Conservation (phyloP, 2,329 filamentous ascomycete genomes). For the Venturia effusa region DNA sequence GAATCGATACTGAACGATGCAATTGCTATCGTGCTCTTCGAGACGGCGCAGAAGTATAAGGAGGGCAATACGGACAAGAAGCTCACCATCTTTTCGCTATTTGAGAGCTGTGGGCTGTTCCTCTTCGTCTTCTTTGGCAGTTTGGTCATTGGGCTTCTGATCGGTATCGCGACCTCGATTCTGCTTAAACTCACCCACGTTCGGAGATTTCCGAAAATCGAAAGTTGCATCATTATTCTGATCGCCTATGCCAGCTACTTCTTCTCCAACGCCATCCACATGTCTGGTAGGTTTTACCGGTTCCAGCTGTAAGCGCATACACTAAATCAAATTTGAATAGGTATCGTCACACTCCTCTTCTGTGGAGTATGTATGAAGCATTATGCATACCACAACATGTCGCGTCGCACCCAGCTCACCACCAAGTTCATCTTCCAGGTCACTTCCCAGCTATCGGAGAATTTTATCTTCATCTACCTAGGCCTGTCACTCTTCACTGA, state of each 20-base stretch:
- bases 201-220: constrained; percentile 85
- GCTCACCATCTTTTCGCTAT: constrained; percentile 68
- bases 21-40: constrained; percentile 96
- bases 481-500: constrained; percentile 93
- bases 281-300: constrained; percentile 62
- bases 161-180: constrained; percentile 79
- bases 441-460: constrained; percentile 88
- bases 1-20: constrained; percentile 98
- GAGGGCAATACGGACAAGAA: constrained; percentile 57
- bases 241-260: constrained; percentile 97
- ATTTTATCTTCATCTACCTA: constrained; percentile 99
- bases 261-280: constrained; percentile 88
- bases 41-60: constrained; percentile 90
- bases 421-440: constrained; percentile 97
- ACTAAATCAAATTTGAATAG: constrained; percentile 38
- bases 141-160: constrained; percentile 73
- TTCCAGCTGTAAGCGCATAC: background rate
- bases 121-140: constrained; percentile 93
- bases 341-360: constrained; percentile 92
- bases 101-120: constrained; percentile 90
- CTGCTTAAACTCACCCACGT: constrained; percentile 92
- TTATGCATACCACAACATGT: constrained; percentile 99
- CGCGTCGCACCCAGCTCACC: constrained; percentile 86
- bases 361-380: constrained; percentile 98
- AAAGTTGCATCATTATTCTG: constrained; percentile 86